Percentiles rank a stretch among this genome's conserved stretches.
phyloP scores from a whole-genome alignment of 164 flowering plant genomes.

The Tetrastigma voinierianum region DNA sequence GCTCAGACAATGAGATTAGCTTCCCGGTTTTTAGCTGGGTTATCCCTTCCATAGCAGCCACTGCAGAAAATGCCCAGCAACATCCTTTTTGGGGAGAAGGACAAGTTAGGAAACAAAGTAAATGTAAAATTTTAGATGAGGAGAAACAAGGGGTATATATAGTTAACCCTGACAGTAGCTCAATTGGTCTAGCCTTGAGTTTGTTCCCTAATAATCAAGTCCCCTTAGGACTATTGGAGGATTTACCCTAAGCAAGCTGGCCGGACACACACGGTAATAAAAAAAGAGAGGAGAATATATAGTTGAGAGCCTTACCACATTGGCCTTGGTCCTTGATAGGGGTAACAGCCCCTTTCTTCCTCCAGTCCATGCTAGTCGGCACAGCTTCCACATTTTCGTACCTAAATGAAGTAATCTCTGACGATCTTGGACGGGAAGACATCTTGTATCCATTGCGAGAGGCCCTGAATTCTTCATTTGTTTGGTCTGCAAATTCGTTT shows the following conservation, averaged over 20 bases:
- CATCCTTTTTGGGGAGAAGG: conserved; percentile 8
- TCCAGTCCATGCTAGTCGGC: conserved; percentile 36
- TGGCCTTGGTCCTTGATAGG: conserved; percentile 42
- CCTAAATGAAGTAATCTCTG: conserved; percentile 1
- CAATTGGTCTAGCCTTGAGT: too few species aligned
- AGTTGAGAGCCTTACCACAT: conserved; percentile 31
- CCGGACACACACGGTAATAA: too few species aligned
- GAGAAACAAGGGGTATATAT: conserved; percentile 15
- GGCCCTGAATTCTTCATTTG: conserved; percentile 23
- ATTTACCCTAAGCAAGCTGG: too few species aligned
- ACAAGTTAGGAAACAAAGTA: not conserved
- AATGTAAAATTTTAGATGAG: not conserved
- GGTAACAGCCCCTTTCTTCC: conserved; percentile 36
- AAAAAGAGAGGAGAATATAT: too few species aligned
- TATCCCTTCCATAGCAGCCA: conserved; percentile 37
- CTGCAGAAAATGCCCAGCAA: conserved; percentile 49
- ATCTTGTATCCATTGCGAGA: conserved; percentile 13
- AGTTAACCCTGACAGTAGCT: too few species aligned
- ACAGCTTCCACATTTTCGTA: conserved; percentile 11
- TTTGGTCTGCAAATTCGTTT: conserved; percentile 29
- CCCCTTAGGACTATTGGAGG: too few species aligned
- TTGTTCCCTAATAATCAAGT: too few species aligned
- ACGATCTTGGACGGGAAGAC: not conserved
- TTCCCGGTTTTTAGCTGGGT: conserved; percentile 29
- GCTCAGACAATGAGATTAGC: conserved; percentile 38